Percentiles rank a stretch among this genome's conserved stretches.
phyloP scores from a whole-genome alignment of 2,329 filamentous ascomycete species.

The Xylariaceae sp. region DNA sequence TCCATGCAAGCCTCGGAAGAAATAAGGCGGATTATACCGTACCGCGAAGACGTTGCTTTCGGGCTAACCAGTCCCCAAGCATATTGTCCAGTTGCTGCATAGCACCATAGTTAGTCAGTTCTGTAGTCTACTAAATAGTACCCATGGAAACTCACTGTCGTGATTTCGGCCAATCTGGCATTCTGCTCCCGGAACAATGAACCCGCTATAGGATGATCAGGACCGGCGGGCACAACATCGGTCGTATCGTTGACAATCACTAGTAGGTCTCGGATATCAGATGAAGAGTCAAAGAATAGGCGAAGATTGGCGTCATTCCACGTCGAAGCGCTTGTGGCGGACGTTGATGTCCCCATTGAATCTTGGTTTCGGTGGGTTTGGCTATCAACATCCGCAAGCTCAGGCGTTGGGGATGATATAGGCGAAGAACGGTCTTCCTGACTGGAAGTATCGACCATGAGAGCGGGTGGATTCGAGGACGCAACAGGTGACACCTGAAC shows the following conservation, averaged over 20 bases:
- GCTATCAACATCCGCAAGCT: slow-evolving; percentile 55
- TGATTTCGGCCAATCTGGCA: slow-evolving; percentile 83
- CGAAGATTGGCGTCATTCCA: slow-evolving; percentile 89
- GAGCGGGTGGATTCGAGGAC: slow-evolving; percentile 61
- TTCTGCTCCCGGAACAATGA: slow-evolving; percentile 86
- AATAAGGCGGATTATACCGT: slow-evolving; percentile 40
- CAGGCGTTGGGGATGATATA: slow-evolving; percentile 66
- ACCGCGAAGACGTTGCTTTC: slow-evolving; percentile 65
- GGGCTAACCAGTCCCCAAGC: slow-evolving; percentile 78
- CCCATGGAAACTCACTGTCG: slow-evolving; percentile 57
- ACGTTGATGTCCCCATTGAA: slow-evolving; percentile 56
- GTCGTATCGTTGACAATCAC: slow-evolving; percentile 92
- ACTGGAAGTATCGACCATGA: slow-evolving; percentile 72
- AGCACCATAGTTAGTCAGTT: slow-evolving; percentile 1
- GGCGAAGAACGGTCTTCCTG: slow-evolving; percentile 67
- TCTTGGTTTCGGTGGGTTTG: slow-evolving; percentile 48
- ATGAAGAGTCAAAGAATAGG: slow-evolving; percentile 87
- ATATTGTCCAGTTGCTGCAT: slow-evolving; percentile 78
- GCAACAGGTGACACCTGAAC: slow-evolving; percentile 63
- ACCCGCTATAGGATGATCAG: slow-evolving; percentile 83
- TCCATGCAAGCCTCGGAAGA: slow-evolving; percentile 20
- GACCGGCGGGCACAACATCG: slow-evolving; percentile 74
- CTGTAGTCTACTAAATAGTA: background rate
- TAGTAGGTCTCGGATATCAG: slow-evolving; percentile 86
- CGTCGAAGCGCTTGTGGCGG: slow-evolving; percentile 60